Conservation (phyloP, 306 rosid species). For the Prunus fruticosa region DNA sequence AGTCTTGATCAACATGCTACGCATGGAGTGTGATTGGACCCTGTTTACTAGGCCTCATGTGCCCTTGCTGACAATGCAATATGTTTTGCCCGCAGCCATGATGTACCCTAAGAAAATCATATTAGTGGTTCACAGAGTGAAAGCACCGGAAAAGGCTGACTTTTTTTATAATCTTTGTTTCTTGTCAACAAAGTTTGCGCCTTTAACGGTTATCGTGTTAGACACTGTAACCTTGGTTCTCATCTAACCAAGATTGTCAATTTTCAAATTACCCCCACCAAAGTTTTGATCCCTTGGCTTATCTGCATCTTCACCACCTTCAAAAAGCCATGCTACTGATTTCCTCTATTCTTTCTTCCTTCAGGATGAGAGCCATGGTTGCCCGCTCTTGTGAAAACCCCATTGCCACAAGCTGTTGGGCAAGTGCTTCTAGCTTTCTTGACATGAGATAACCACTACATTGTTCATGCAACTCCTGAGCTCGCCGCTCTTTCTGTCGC, state of each 20-base stretch:
- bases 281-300: conserved; percentile 43
- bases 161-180: too few relatives aligned
- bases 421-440: conserved; percentile 87
- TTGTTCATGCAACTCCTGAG: conserved; percentile 89
- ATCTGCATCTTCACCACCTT: conserved; percentile 64
- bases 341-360: conserved; percentile 89
- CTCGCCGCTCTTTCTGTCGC: conserved; percentile 95
- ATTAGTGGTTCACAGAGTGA: too few relatives aligned
- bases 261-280: conserved; percentile 62
- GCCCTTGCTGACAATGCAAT: too few relatives aligned
- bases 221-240: too few relatives aligned
- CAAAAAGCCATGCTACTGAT: conserved; percentile 81
- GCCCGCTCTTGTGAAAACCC: conserved; percentile 91
- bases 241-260: conserved; percentile 31
- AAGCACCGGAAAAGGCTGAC: too few relatives aligned
- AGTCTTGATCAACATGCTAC: too few relatives aligned
- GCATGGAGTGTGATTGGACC: too few relatives aligned
- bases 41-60: too few relatives aligned
- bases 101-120: too few relatives aligned
- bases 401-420: conserved; percentile 87
- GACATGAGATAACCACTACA: conserved; percentile 89
- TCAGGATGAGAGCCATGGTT: conserved; percentile 78
- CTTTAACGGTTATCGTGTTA: too few relatives aligned
- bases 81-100: too few relatives aligned
- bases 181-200: too few relatives aligned